Conservation (phyloP, 768 basidiomycete genomes). For the Dentipellis sp. region DNA sequence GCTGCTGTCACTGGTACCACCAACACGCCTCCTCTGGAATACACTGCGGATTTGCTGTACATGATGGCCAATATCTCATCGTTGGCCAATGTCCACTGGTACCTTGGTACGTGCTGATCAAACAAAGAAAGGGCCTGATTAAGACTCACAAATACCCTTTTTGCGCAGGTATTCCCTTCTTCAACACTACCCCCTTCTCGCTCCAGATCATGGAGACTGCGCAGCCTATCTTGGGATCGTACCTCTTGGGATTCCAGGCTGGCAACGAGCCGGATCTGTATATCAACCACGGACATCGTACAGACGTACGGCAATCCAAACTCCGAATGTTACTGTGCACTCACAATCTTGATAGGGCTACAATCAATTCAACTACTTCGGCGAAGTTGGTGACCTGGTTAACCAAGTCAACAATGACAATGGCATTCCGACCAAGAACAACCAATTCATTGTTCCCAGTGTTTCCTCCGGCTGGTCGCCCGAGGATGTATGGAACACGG, state of each 20-base stretch:
- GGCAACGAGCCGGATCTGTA: constrained; percentile 81
- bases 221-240: constrained; percentile 52
- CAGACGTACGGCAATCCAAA: constrained; percentile 4
- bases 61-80: constrained; percentile 51
- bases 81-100: constrained; percentile 58
- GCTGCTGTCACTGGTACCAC: constrained; percentile 37
- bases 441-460: constrained; percentile 9
- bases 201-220: constrained; percentile 47
- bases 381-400: constrained; percentile 18
- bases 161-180: constrained; percentile 50
- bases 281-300: constrained; percentile 16
- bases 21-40: constrained; percentile 56
- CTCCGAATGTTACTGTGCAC: not conserved
- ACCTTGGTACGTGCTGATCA: constrained; percentile 30
- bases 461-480: constrained; percentile 10
- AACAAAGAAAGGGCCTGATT: not conserved
- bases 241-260: constrained; percentile 58
- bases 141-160: not conserved
- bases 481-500: constrained; percentile 9
- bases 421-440: not conserved
- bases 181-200: constrained; percentile 46
- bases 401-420: constrained; percentile 4
- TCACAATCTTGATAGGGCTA: not conserved
- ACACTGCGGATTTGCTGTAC: constrained; percentile 58
- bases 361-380: constrained; percentile 21